Evolutionary conservation across 257 asterid genomes (phyloP), one percentile per base, ranked within the genome.

Genomic region (Asclepias syriaca): DNA sequence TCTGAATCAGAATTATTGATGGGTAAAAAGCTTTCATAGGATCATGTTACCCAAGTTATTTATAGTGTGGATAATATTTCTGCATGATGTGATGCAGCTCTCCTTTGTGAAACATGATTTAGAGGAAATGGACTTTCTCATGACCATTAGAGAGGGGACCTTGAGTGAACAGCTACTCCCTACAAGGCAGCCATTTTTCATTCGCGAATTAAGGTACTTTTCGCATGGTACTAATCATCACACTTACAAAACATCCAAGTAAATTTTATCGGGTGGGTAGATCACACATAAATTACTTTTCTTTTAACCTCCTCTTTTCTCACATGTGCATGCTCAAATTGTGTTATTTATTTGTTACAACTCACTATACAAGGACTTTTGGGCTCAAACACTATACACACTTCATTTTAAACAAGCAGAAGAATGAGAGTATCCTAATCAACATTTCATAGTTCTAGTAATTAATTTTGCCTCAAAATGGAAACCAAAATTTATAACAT

Each of bases 111-210:
- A 84, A 74, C 84, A 84, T 84, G 99, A 94, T 81, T 78, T 94
- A 82, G 97, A 88, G 86, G 98, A 91, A 81, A 94, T 94, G 99
- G 92, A 88, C 82, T 85, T 84, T 81, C 85, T 91, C 81, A 88
- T 94, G 99, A 88, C 98, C 87, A 78, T 84, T 87, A 81, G 92
- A 65, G 89, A 90, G 83, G 96, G 92, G 79, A 87, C 87, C 85
- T 81, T 94, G 88, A 80, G 95, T 2, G 98, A 94, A 77, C 97
- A 90, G 71, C 98, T 94, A 83, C 95, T 94, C 73, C 99, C 99
- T 77, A 85, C 93, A 10, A 88, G 85, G 75, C 88, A 76, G 80
- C 91, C 98, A 61, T 85, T 94, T 77, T 88, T 94, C 75, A 89
- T 91, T 70, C 97, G 97, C 45, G 89, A 92, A 76, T 81, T 86